Evolutionary conservation across 805 yeast genomes (phyloP), one percentile per base, ranked within the genome.

Genomic region (Alloascoidea africana): DNA sequence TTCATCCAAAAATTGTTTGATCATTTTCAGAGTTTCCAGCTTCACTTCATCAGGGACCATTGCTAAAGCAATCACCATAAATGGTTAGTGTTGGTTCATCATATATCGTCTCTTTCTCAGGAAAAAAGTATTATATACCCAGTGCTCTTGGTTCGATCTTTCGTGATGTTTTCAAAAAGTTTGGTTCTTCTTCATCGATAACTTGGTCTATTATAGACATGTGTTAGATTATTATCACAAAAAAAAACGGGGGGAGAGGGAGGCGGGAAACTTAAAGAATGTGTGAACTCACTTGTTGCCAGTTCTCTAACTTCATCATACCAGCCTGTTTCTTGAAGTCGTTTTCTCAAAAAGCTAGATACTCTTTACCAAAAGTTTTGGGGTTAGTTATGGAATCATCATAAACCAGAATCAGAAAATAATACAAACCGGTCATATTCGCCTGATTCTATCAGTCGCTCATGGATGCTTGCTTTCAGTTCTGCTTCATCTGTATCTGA

Each of bases 291-390:
- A 68, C 68, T 53, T 57, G 68, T 41, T 43, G 93, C 80, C 33
- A 79, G 46, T 32, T 66, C 68, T 35, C 72, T 65, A 17, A 87
- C 75, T 39, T 76, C 66, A 46, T 84, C 94, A 42, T 72, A 73
- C 96, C 96, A 87, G 4, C 96, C 96, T 1, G 78, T 67, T 50
- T 81, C 80, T 38, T 74, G 67, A 6, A 87, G 65, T 48, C 70
- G 72, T 39, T 76, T 65, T 46, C 73, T 73, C 41, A 87, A 58
- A 36, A 67, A 63, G 37, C 70, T 68, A 36, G 79, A 75, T 39
- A 84, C 78, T 45, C 68, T 60, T 30, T 14, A 19, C 3, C 27
- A n/a, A 11, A 15, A 17, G 14, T 32, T n/a, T 34, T 8, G 4
- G n/a, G 5, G n/a, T n/a, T n/a, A n/a, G n/a, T n/a, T n/a, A n/a